Base-by-base conservation (phyloP, 2,329 filamentous ascomycete genomes). In the Claviceps sp. region DNA sequence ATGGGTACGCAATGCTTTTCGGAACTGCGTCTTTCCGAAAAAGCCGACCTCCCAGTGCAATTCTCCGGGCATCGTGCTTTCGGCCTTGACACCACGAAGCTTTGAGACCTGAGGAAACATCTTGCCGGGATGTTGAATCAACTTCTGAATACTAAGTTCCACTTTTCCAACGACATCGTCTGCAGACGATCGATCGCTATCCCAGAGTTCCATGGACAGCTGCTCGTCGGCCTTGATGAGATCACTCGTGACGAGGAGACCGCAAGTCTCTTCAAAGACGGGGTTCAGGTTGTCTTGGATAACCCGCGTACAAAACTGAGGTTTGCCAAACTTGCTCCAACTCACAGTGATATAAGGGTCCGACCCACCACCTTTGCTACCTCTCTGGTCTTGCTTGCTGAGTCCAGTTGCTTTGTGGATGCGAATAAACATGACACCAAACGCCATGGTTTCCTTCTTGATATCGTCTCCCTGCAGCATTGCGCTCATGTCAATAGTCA, bases 111-210 rank as follows among this genome's bases (percentile, higher is more conserved):
- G 88, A 5, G 87, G 85, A 59, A 90, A 94, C 87, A 96, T 95
- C 61, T 86, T 87, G 38, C 90, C 88, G 0, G 91, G 89, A 62
- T 96, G 65, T 61, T 95, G 86, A 53, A 97, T 94, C 71, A 98
- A 83, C 64, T 96, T 89, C 60, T 95, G 89, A 64, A 98, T 88
- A 38, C 88, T 91, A 3, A 97, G 71, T 63, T 97, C 90, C 17
- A 97, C 81, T 67, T 96, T 96, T 50, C 93, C 93, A 14, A 96
- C 89, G 45, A 96, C 86, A 60, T 97, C 93, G 62, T 97, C 93
- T 1, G 91, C 88, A 9, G 88, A 93, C 42, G 86, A 88, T 45
- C 90, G 79, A 65, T 97, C 93, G 49, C 88, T 95, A 66, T 97
- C 93, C 93, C 93, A 97, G 1, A 97, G 78, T 64, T 97, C 91